Conservation (phyloP, 768 basidiomycete species). For the Russula emetica region DNA sequence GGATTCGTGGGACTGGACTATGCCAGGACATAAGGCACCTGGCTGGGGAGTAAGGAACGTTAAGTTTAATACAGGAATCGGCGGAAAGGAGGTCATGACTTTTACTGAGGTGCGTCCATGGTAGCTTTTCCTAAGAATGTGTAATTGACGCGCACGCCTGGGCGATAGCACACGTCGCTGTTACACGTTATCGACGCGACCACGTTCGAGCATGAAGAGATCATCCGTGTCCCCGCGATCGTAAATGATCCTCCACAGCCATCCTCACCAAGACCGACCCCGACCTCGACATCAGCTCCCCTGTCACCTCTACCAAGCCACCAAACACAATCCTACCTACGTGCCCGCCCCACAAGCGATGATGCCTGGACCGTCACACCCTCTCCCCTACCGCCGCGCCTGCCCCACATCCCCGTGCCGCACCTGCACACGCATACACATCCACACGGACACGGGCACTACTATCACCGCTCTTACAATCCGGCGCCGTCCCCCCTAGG, state of each 20-base stretch:
- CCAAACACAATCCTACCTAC: constrained; percentile 18
- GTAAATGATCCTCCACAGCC: constrained; percentile 27
- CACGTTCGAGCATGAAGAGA: constrained; percentile 76
- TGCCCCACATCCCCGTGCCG: constrained; percentile 10
- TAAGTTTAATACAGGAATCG: constrained; percentile 68
- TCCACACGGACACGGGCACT: constrained; percentile 15
- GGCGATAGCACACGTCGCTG: constrained; percentile 68
- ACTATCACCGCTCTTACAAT: constrained; percentile 21
- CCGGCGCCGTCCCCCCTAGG: neutral
- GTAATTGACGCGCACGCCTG: neutral
- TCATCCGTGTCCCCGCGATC: constrained; percentile 53
- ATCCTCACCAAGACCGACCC: constrained; percentile 21
- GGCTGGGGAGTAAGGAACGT: constrained; percentile 84
- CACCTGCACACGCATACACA: constrained; percentile 15
- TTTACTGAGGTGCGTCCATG: constrained; percentile 74
- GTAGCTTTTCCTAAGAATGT: neutral
- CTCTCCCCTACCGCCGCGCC: constrained; percentile 3
- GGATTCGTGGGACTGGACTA: constrained; percentile 66
- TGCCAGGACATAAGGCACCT: constrained; percentile 48
- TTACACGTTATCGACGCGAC: constrained; percentile 83
- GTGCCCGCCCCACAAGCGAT: neutral
- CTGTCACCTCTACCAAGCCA: neutral
- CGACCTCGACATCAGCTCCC: constrained; percentile 20
- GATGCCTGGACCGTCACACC: neutral
- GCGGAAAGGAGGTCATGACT: constrained; percentile 70